A percentile compares a stretch with the other conserved stretches of the same genome.
Evolutionary conservation across 2,329 filamentous ascomycete species (phyloP).

Genomic region (Aspergillus hiratsukae): DNA sequence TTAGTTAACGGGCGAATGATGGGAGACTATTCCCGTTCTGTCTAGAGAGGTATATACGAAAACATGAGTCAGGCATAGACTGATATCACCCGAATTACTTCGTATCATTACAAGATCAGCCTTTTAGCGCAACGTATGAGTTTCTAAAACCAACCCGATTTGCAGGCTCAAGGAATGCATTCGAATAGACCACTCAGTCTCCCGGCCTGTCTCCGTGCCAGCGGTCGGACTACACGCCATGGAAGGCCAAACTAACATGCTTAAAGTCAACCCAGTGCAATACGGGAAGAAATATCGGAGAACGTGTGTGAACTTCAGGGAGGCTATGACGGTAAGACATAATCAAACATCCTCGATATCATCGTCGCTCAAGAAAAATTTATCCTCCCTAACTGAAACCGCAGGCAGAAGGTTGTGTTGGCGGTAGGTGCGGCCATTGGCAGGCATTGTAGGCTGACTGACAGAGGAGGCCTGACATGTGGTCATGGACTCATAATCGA

Average conservation of each 20-base stretch:
- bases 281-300: background rate
- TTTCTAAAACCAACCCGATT: background rate
- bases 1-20: background rate
- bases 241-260: background rate
- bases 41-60: background rate
- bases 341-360: conserved; percentile 69
- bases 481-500: background rate
- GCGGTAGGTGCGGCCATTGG: background rate
- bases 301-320: background rate
- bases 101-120: background rate
- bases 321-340: background rate
- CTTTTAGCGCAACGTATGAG: background rate
- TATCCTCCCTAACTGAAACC: conserved; percentile 53
- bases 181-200: background rate
- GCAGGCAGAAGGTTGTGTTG: conserved; percentile 22
- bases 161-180: background rate
- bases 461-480: background rate
- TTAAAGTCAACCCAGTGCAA: background rate
- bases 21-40: background rate
- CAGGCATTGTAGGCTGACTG: background rate
- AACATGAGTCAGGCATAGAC: background rate
- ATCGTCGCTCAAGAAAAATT: conserved; percentile 72
- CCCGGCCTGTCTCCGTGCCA: no score
- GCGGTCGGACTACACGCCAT: background rate
- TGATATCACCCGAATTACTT: background rate